phyloP scores from a whole-genome alignment of 495 filamentous ascomycete species.

The Neurospora sp. region DNA sequence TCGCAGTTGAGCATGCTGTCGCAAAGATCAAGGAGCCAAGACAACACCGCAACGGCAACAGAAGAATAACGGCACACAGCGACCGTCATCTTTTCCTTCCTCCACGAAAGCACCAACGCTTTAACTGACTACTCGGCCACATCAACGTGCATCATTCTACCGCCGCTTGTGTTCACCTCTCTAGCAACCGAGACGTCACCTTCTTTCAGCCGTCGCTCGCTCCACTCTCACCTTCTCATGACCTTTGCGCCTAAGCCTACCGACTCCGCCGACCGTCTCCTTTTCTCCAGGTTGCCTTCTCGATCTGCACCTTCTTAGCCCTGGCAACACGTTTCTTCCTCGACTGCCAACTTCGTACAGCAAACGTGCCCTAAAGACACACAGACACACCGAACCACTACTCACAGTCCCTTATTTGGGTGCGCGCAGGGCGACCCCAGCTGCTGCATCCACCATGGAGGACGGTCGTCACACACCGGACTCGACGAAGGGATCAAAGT shows the following conservation, averaged over 20 bases:
- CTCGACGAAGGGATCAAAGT: constrained; percentile 19
- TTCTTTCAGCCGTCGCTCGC: background rate
- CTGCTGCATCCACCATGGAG: constrained; percentile 24
- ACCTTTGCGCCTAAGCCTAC: background rate
- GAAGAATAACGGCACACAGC: background rate
- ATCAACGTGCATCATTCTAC: background rate
- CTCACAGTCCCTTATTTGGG: background rate
- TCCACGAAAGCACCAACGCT: background rate
- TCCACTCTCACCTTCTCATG: background rate
- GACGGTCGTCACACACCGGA: constrained; percentile 27
- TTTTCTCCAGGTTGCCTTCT: background rate
- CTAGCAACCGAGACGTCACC: background rate
- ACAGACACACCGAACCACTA: background rate
- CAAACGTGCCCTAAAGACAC: background rate
- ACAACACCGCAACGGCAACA: background rate
- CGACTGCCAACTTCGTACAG: background rate
- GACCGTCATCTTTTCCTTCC: background rate
- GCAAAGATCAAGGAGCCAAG: background rate
- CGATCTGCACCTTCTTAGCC: background rate
- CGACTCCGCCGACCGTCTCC: background rate
- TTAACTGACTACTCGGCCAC: background rate
- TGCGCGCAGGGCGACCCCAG: background rate
- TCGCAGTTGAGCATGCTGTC: background rate
- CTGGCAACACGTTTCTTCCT: background rate
- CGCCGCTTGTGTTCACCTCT: background rate